These are phyloP conservation scores for Malassezia dermatis DNA, from an alignment of 1,284 basidiomycete species.

Conservation along the genomic window DNA sequence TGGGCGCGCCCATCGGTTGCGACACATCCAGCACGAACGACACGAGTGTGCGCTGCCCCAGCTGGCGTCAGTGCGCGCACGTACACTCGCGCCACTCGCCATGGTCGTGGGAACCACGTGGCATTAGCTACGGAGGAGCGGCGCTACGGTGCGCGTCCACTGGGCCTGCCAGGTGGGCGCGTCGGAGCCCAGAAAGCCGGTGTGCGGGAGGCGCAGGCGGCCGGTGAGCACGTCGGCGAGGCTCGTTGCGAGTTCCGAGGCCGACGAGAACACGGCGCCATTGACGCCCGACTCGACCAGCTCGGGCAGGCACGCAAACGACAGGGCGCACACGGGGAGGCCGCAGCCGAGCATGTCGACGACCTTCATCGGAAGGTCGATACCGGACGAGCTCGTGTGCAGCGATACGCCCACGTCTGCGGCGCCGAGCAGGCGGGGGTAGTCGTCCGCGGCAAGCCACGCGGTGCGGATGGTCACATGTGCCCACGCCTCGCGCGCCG, in stretches of 20 bases:
- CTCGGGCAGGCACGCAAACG: conserved; percentile 75
- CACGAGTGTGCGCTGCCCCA: conserved; percentile 11
- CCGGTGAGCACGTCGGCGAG: conserved; percentile 45
- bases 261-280: conserved; percentile 65
- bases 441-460: conserved; percentile 32
- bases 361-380: conserved; percentile 98
- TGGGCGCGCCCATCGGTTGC: not conserved
- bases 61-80: not conserved
- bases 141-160: conserved; percentile 4
- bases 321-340: conserved; percentile 78
- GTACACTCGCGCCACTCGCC: not conserved
- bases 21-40: conserved; percentile 16
- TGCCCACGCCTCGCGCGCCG: conserved; percentile 63
- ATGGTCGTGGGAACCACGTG: not conserved
- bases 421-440: conserved; percentile 54
- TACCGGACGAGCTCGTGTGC: conserved; percentile 75
- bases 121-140: not conserved
- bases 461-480: conserved; percentile 59
- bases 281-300: conserved; percentile 73
- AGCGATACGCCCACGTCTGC: conserved; percentile 85
- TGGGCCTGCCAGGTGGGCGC: conserved; percentile 4
- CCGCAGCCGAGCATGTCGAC: conserved; percentile 99
- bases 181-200: not conserved
- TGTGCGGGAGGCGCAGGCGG: not conserved
- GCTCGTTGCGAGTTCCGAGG: conserved; percentile 61